Percentiles rank a stretch among this genome's conserved stretches.
Conservation (phyloP, 1,284 basidiomycete genomes). For the Mycena sp. region DNA sequence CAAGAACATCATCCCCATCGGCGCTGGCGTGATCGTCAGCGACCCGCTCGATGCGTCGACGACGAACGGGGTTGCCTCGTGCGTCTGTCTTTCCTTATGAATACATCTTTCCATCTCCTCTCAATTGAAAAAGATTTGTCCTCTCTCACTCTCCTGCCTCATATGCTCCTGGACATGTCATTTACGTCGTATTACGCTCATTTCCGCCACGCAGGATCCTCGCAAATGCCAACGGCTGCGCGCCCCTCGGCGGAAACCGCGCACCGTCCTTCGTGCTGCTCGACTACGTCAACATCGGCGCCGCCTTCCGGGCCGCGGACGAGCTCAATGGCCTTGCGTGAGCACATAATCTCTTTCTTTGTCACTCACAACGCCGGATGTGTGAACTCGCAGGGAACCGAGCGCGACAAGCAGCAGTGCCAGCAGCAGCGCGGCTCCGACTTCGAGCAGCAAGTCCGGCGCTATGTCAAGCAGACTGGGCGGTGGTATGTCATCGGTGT, state of each 20-base stretch:
- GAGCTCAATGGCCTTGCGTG: constrained; percentile 52
- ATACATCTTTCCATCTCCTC: background rate
- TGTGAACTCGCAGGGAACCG: background rate
- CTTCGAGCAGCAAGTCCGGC: background rate
- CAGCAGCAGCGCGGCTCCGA: background rate
- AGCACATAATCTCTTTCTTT: background rate
- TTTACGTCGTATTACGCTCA: background rate
- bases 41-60: constrained; percentile 49
- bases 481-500: background rate
- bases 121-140: background rate
- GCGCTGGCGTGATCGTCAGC: constrained; percentile 50
- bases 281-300: constrained; percentile 58
- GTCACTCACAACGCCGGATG: background rate
- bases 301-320: constrained; percentile 52
- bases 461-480: background rate
- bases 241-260: constrained; percentile 50
- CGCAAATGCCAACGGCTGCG: constrained; percentile 55
- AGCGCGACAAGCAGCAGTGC: background rate
- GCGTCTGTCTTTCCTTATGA: constrained; percentile 31
- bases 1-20: constrained; percentile 49
- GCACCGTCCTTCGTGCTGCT: constrained; percentile 62
- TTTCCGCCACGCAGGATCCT: constrained; percentile 49
- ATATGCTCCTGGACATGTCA: too few species aligned
- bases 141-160: too few species aligned
- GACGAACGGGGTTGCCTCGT: constrained; percentile 51